phyloP scores from a whole-genome alignment of 192 early-diverging fungal species.

The Backusella luteola region DNA sequence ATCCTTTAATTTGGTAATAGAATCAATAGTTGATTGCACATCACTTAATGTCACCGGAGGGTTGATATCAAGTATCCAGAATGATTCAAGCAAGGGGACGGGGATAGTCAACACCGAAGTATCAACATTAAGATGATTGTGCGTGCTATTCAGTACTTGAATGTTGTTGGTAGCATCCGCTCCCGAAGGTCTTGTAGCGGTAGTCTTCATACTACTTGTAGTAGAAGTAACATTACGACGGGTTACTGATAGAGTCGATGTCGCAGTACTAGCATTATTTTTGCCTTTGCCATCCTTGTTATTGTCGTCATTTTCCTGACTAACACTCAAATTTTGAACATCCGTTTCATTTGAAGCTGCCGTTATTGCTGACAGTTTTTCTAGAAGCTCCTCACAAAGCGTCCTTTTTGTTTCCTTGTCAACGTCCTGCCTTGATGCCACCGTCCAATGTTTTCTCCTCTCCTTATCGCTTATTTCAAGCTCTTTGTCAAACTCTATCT shows the following conservation, averaged over 20 bases:
- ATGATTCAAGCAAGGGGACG: background rate
- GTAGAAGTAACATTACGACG: background rate
- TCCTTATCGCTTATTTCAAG: background rate
- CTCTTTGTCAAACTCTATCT: slow-evolving; percentile 13
- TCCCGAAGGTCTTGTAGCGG: background rate
- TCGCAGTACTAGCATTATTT: background rate
- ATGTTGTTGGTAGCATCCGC: background rate
- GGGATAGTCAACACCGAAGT: background rate
- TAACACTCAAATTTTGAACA: background rate
- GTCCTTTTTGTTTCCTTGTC: background rate
- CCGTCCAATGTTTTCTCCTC: slow-evolving; percentile 2
- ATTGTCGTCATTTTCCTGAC: background rate
- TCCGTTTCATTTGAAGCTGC: background rate
- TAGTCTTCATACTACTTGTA: background rate
- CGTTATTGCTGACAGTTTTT: background rate
- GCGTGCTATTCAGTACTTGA: background rate
- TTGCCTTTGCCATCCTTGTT: background rate
- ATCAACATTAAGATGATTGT: background rate
- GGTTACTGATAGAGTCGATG: background rate
- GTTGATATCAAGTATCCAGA: slow-evolving; percentile 9
- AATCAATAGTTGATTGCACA: background rate
- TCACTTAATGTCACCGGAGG: background rate
- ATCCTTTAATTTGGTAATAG: background rate
- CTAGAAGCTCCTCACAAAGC: background rate
- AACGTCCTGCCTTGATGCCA: background rate